Evolutionary conservation across 2,329 filamentous ascomycete species (phyloP).

Genomic region (Nemania sp.): DNA sequence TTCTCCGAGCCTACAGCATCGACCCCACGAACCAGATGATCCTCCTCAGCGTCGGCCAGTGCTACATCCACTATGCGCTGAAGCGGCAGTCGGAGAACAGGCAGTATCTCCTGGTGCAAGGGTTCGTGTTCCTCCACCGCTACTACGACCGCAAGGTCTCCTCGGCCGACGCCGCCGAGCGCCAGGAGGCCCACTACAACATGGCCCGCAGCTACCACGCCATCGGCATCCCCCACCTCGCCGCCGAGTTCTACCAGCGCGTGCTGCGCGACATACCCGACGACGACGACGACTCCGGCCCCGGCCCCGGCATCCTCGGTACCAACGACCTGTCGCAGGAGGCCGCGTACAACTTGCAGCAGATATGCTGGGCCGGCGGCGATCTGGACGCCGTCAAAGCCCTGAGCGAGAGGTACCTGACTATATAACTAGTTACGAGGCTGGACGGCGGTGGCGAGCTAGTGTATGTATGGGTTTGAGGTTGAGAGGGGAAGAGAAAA

Average conservation of each 20-base stretch:
- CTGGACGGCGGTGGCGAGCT: too few species aligned
- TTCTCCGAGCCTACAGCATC: constrained; percentile 75
- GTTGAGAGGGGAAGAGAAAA: too few species aligned
- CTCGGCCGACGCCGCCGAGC: constrained; percentile 46
- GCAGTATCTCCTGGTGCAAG: constrained; percentile 85
- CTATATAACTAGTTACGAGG: constrained; percentile 20
- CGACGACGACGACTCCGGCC: too few species aligned
- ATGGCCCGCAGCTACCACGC: constrained; percentile 76
- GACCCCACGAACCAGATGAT: constrained; percentile 78
- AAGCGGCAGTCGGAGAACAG: constrained; percentile 90
- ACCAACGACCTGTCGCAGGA: constrained; percentile 35
- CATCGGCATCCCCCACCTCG: constrained; percentile 73
- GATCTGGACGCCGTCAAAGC: constrained; percentile 33
- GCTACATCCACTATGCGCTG: constrained; percentile 85
- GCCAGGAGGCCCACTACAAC: constrained; percentile 83
- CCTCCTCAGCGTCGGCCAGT: constrained; percentile 78
- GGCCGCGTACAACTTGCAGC: constrained; percentile 40
- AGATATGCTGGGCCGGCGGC: constrained; percentile 39
- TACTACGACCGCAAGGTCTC: constrained; percentile 67
- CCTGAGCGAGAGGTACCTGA: constrained; percentile 34
- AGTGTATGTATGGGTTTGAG: background rate
- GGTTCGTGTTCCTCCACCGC: constrained; percentile 75
- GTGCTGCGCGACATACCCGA: constrained; percentile 47
- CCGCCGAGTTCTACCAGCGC: constrained; percentile 69
- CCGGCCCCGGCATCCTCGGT: constrained; percentile 27